phyloP scores from a whole-genome alignment of 306 rosid genomes.

The Inga laurina region DNA sequence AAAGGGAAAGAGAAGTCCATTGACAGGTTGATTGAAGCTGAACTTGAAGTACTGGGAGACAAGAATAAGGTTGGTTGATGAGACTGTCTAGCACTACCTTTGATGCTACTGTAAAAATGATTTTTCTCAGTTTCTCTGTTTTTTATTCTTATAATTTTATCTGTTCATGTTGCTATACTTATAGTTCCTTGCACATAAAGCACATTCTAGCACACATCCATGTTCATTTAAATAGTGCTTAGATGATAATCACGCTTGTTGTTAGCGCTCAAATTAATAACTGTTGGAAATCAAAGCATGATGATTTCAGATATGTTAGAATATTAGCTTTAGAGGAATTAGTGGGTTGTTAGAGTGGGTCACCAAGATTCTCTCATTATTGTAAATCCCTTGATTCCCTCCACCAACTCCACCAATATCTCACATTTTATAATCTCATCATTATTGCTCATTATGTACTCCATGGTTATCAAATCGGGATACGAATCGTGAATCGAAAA shows the following conservation, averaged over 20 bases:
- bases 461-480: too few relatives aligned
- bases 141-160: not conserved
- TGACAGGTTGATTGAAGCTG: constrained; percentile 83
- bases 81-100: constrained; percentile 4
- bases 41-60: constrained; percentile 72
- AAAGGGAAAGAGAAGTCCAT: constrained; percentile 67
- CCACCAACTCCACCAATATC: too few relatives aligned
- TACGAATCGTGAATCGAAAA: too few relatives aligned
- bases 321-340: too few relatives aligned
- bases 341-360: too few relatives aligned
- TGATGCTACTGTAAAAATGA: constrained; percentile 4
- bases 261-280: too few relatives aligned
- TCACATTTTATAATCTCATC: too few relatives aligned
- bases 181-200: constrained; percentile 3
- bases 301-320: too few relatives aligned
- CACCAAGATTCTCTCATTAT: too few relatives aligned
- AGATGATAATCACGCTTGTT: not conserved
- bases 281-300: too few relatives aligned
- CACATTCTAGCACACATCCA: not conserved
- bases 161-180: constrained; percentile 5
- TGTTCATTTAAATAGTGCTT: constrained; percentile 12
- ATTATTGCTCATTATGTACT: too few relatives aligned
- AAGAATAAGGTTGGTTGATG: constrained; percentile 69
- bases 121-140: not conserved
- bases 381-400: too few relatives aligned